Percentiles rank a stretch among this genome's conserved stretches.
Evolutionary conservation across 345 rosid species (phyloP).

Genomic region (Eucalyptus pauciflora): DNA sequence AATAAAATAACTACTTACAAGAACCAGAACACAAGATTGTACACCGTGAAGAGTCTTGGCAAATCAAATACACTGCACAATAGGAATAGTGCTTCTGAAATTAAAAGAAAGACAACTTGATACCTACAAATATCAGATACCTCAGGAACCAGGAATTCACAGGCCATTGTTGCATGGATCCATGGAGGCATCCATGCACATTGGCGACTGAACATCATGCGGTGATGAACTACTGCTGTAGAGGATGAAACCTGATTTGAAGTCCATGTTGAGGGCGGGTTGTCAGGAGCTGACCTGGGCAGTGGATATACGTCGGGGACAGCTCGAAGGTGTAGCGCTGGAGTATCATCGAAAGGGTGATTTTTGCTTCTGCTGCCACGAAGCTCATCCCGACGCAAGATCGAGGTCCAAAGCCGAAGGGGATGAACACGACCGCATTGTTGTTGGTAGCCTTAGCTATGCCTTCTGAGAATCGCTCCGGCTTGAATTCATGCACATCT

Average conservation of each 20-base stretch:
- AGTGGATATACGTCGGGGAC: slow-evolving; percentile 19
- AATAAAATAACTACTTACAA: background rate
- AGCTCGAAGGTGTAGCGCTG: slow-evolving; percentile 13
- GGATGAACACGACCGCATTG: slow-evolving; percentile 6
- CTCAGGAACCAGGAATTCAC: background rate
- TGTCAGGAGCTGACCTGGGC: background rate
- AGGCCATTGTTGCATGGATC: background rate
- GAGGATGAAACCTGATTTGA: slow-evolving; percentile 7
- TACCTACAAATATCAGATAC: background rate
- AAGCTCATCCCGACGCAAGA: slow-evolving; percentile 28
- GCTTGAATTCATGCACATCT: slow-evolving; percentile 19
- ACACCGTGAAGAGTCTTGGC: background rate
- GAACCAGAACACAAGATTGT: background rate
- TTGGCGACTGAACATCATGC: background rate
- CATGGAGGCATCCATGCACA: background rate
- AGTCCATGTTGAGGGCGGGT: slow-evolving; percentile 13
- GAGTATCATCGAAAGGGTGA: slow-evolving; percentile 29
- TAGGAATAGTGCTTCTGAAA: background rate
- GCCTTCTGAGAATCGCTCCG: slow-evolving; percentile 19
- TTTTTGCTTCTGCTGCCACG: slow-evolving; percentile 10
- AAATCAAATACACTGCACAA: background rate
- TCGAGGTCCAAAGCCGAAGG: slow-evolving; percentile 27
- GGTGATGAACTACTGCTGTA: background rate
- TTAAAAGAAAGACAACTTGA: background rate
- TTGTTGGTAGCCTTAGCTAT: slow-evolving; percentile 22